Evolutionary conservation across 352 stramenopile species (phyloP), one percentile per base, ranked within the genome.

Genomic region (Globisporangium barbulae): DNA sequence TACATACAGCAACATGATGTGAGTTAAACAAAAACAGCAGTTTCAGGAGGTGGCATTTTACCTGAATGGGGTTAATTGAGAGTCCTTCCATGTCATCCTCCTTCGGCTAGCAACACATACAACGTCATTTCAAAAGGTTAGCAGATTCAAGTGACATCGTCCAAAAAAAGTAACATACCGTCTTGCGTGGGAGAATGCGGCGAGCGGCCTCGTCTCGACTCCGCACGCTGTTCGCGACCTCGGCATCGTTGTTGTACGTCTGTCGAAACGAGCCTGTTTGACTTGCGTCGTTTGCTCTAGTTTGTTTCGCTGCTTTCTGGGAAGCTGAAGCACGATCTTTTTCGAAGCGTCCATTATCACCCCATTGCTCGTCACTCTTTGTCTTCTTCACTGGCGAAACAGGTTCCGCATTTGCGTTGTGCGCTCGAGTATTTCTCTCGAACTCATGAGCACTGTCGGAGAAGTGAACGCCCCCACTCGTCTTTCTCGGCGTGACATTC

Each of bases 41-140:
- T 31, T 21, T 25, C 25, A 19, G 30, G 13, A 31, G 45, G 12
- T 12, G 15, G 15, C 15, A 10, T 4, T 21, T 25, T 57, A 69
- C 64, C 64, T 69, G 64, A 45, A 64, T 64, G 22, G 61, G 61
- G 25, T 56, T 67, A 19, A 68, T 53, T 21, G 53, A 28, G n/a
- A 66, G 44, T 4, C 45, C 50, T 42, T 59, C 41, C 5, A 49
- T n/a, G 22, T 62, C 25, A 13, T 56, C 25, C 19, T 68, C 55
- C 25, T 57, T 68, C 25, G 49, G 12, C 50, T 66, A 31, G 15
- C 9, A 22, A 9, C 15, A 59, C 10, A 42, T 41, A 35, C 15
- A 12, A 30, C 28, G 1, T 10, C 21, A 48, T 10, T 10, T 28
- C 52, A 45, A 13, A 30, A 45, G 5, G 45, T 52, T 21, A 45